Evolutionary conservation across 1,284 basidiomycete species (phyloP).

Genomic region (Microstroma glucosiphilum): DNA sequence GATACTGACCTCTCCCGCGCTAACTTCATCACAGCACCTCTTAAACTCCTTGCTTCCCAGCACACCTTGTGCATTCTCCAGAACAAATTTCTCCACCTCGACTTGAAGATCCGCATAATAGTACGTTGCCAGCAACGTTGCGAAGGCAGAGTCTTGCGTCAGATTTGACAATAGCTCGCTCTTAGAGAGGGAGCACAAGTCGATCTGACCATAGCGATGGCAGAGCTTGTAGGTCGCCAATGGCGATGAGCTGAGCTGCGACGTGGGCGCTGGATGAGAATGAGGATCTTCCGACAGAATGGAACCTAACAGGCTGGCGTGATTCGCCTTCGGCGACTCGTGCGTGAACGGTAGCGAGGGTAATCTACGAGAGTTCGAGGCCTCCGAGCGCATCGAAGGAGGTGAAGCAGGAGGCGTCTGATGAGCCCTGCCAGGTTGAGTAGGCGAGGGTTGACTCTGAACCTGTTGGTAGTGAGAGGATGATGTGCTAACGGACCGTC

Average conservation of each 20-base stretch:
- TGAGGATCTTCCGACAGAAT: conserved; percentile 60
- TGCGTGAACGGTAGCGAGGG: not conserved
- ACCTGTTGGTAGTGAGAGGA: too few relatives aligned
- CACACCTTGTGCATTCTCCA: conserved; percentile 39
- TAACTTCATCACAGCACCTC: conserved; percentile 43
- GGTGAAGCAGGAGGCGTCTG: not conserved
- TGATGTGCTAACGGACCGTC: too few relatives aligned
- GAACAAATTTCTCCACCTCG: conserved; percentile 38
- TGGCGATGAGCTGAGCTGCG: conserved; percentile 52
- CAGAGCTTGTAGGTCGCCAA: conserved; percentile 72
- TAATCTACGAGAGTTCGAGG: not conserved
- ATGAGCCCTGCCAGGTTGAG: not conserved
- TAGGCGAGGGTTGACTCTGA: not conserved
- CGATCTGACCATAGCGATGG: conserved; percentile 68
- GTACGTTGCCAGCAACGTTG: conserved; percentile 59
- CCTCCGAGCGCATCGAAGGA: not conserved
- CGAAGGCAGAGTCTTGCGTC: conserved; percentile 63
- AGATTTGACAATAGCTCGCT: conserved; percentile 70
- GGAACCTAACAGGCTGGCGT: not conserved
- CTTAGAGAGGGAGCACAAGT: conserved; percentile 63
- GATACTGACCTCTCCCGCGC: conserved; percentile 23
- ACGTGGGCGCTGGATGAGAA: conserved; percentile 62
- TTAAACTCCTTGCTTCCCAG: conserved; percentile 38
- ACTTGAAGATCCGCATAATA: conserved; percentile 38
- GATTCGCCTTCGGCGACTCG: not conserved